These are phyloP conservation scores for Verticillium nubilum DNA, from an alignment of 2,329 filamentous ascomycete genomes.

Conservation along the genomic window DNA sequence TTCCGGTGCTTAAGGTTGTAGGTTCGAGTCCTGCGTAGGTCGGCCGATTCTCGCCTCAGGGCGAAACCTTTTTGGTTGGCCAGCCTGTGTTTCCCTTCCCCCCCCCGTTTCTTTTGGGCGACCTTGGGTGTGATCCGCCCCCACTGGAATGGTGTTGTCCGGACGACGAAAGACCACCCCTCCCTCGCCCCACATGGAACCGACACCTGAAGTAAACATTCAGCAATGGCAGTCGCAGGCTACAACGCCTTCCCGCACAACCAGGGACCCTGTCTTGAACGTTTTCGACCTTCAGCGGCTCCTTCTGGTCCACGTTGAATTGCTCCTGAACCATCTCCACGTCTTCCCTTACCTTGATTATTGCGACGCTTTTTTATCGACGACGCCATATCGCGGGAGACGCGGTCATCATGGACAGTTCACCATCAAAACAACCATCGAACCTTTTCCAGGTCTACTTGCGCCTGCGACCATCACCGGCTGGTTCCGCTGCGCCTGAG, in stretches of 20 bases:
- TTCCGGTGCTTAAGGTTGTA: conserved; percentile 29
- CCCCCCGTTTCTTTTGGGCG: no score
- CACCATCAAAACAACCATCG: conserved; percentile 8
- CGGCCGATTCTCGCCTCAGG: conserved; percentile 7
- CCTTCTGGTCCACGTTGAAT: neutral
- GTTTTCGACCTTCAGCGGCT: neutral
- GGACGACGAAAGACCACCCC: no score
- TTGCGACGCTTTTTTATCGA: neutral
- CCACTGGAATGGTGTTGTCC: no score
- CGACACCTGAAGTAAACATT: no score
- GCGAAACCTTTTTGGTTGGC: neutral
- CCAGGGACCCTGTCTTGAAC: neutral
- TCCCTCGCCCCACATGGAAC: no score
- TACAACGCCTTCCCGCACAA: neutral
- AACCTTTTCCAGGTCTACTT: conserved; percentile 89
- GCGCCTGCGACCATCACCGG: conserved; percentile 66
- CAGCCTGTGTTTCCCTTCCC: no score
- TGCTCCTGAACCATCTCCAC: neutral
- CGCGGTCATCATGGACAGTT: conserved; percentile 7
- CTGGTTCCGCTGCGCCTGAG: conserved; percentile 42
- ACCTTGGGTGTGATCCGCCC: no score
- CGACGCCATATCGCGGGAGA: neutral
- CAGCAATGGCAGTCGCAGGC: no score
- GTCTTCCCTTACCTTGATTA: neutral
- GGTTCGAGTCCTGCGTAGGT: conserved; percentile 27